phyloP scores from a whole-genome alignment of 345 rosid genomes.

The Luvunga scandens region DNA sequence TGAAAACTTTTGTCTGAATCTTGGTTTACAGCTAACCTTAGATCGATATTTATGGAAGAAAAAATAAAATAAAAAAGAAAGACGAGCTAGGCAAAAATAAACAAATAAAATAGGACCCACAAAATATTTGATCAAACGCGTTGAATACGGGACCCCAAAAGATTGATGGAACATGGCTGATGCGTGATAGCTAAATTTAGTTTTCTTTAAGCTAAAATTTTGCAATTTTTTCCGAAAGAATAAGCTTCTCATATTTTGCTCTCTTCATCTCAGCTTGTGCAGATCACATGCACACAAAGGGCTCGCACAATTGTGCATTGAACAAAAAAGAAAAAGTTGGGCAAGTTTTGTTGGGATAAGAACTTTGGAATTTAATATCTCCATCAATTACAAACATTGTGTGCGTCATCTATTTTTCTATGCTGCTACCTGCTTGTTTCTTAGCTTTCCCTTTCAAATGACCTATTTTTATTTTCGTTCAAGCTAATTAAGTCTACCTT shows the following conservation, averaged over 20 bases:
- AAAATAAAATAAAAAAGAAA: neutral
- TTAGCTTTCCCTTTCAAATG: neutral
- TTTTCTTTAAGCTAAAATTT: neutral
- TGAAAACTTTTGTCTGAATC: constrained; percentile 21
- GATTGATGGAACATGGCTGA: constrained; percentile 21
- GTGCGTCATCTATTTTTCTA: constrained; percentile 19
- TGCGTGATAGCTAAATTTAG: neutral
- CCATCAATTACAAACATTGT: constrained; percentile 3
- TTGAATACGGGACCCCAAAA: constrained; percentile 31
- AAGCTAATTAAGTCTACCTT: too few relatives aligned
- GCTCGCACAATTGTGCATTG: constrained; percentile 13
- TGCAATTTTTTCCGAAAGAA: neutral
- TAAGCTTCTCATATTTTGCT: too few relatives aligned
- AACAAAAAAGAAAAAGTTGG: constrained; percentile 5
- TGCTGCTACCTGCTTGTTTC: neutral
- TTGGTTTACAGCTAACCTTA: constrained; percentile 41
- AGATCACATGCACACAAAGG: constrained; percentile 23
- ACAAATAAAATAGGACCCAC: constrained; percentile 5
- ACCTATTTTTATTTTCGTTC: too few relatives aligned
- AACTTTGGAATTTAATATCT: constrained; percentile 2
- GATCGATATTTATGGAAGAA: neutral
- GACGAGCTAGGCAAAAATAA: neutral
- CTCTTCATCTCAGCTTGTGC: neutral
- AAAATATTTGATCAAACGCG: constrained; percentile 27
- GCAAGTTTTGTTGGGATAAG: neutral